Evolutionary conservation across 1,284 basidiomycete genomes (phyloP), one percentile per base, ranked within the genome.

Genomic region (Microbotryum silenes-acaulis): DNA sequence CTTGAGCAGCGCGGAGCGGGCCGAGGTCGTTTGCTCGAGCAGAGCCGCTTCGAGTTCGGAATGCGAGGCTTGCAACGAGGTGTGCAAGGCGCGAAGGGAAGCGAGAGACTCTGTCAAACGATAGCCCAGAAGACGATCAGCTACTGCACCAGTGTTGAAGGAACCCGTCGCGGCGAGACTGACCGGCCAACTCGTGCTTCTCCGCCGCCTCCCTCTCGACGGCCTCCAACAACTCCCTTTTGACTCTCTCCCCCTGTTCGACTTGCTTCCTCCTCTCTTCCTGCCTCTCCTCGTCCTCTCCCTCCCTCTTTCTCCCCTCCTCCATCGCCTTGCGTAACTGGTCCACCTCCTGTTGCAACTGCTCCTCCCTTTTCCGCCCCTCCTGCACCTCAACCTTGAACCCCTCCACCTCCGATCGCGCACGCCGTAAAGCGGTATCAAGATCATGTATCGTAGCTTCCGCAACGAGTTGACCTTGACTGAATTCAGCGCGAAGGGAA

Each of bases 271-370:
- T 87, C 54, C 87, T 77, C 73, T 89, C 87, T 3, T 89, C 78
- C 3, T 61, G 58, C 1, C 80, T 74, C 0, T 70, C 69, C 68
- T 86, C 84, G 6, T 83, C 71, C 42, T 86, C 83, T 56, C 78
- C 81, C 5, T 80, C 73, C 54, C 79, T 74, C 9, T 78, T 80
- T 71, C 88, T 86, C 55, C 79, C 80, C 73, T 89, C 87, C 71
- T 88, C 85, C 51, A 87, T 73, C 27, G 84, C 83, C 74, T 88
- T 85, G 73, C 90, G 88, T 52, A 88, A 77, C 71, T 89, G 87
- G 3, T 89, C 78, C 51, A 88, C 86, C 73, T 84, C 85, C 74
- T 80, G 81, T 70, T 79, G 81, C 60, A 80, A 76, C 64, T 84
- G 84, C 72, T 89, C 86, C 31, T 85, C 74, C 9, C 69, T 67